Conservation (phyloP, 2,329 filamentous ascomycete genomes). For the Sarocladium kiliense region DNA sequence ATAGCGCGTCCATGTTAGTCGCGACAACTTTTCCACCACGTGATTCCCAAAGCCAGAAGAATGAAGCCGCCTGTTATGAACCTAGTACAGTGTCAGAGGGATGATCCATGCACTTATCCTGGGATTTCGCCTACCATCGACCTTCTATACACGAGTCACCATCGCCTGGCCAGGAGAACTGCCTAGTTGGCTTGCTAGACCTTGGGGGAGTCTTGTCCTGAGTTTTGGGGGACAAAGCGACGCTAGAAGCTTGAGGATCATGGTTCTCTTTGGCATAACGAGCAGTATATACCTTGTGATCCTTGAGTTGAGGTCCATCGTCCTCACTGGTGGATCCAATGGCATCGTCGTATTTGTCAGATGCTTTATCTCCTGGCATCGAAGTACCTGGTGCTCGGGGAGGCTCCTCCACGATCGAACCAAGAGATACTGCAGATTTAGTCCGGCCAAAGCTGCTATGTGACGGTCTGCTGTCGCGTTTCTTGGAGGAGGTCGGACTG, state of each 20-base stretch:
- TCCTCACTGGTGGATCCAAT: neutral
- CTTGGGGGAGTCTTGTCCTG: neutral
- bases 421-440: conserved; percentile 35
- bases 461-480: conserved; percentile 26
- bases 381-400: neutral
- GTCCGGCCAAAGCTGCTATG: conserved; percentile 28
- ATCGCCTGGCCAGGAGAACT: neutral
- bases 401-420: conserved; percentile 41
- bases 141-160: neutral
- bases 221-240: neutral
- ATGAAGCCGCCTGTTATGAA: conserved; percentile 20
- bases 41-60: conserved; percentile 19
- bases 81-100: conserved; percentile 10
- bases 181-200: neutral
- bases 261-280: neutral
- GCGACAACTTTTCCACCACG: conserved; percentile 18
- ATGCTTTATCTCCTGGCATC: neutral
- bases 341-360: conserved; percentile 5
- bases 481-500: conserved; percentile 30
- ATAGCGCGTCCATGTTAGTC: no score
- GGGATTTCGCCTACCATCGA: neutral
- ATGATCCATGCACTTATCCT: neutral
- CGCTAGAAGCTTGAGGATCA: conserved; percentile 6
- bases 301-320: neutral
- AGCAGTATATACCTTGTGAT: neutral